These are phyloP conservation scores for Colletotrichum tofieldiae DNA, from an alignment of 2,329 filamentous ascomycete genomes.

Conservation along the genomic window DNA sequence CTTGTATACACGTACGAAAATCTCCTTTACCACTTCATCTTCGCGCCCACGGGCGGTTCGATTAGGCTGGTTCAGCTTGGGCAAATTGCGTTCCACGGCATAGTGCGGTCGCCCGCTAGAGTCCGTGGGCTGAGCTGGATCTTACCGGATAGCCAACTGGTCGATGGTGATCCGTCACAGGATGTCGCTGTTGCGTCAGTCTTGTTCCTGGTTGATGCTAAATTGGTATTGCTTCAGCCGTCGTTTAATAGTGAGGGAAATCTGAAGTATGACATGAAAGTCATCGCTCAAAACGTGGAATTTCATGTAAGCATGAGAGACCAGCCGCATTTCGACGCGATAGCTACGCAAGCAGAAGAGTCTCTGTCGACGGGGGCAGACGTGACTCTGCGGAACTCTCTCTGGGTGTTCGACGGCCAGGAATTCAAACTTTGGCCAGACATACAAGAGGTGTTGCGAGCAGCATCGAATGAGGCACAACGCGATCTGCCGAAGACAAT, in stretches of 20 bases:
- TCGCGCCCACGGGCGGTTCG: conserved; percentile 78
- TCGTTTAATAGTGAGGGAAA: conserved; percentile 86
- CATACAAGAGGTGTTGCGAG: conserved; percentile 85
- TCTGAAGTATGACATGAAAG: conserved; percentile 97
- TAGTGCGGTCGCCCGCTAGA: conserved; percentile 92
- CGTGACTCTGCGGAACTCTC: conserved; percentile 78
- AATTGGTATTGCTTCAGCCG: conserved; percentile 92
- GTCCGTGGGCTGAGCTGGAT: conserved; percentile 97
- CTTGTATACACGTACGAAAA: conserved; percentile 99
- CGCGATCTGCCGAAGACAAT: conserved; percentile 83
- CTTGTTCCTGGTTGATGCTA: conserved; percentile 96
- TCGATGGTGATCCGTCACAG: conserved; percentile 93
- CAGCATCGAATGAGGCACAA: conserved; percentile 75
- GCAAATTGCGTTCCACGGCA: conserved; percentile 97
- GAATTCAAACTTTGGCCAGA: conserved; percentile 92
- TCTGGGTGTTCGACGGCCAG: conserved; percentile 95
- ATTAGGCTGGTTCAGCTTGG: conserved; percentile 92
- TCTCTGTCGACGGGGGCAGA: conserved; percentile 29
- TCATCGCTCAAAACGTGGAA: conserved; percentile 96
- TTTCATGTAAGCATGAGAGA: conserved; percentile 96
- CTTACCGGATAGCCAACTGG: conserved; percentile 88
- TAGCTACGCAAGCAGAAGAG: conserved; percentile 45
- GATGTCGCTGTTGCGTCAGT: conserved; percentile 96
- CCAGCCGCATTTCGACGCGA: conserved; percentile 67
- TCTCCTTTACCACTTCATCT: conserved; percentile 93